A percentile compares a stretch with the other conserved stretches of the same genome.
These are phyloP conservation scores for Colletotrichum truncatum DNA, from an alignment of 2,329 filamentous ascomycete genomes.

Conservation along the genomic window DNA sequence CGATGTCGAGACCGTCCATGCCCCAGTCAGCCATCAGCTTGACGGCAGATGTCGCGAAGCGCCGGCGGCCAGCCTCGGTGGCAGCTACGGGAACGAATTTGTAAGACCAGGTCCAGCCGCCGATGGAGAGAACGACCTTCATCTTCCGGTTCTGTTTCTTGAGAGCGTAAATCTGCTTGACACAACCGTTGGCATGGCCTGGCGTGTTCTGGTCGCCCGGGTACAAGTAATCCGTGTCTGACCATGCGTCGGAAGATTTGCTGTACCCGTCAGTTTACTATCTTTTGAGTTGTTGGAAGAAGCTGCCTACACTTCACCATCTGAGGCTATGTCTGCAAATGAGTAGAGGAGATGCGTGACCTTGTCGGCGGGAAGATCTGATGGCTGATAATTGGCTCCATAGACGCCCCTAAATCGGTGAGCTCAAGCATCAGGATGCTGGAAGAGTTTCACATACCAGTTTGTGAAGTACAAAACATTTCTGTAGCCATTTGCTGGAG, in stretches of 20 bases:
- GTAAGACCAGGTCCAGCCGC: constrained; percentile 80
- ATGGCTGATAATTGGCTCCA: constrained; percentile 65
- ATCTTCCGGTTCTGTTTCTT: constrained; percentile 81
- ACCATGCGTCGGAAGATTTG: constrained; percentile 66
- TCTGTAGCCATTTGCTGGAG: constrained; percentile 20
- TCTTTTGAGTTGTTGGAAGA: constrained; percentile 23
- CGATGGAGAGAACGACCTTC: constrained; percentile 83
- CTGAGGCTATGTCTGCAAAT: constrained; percentile 55
- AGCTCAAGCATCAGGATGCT: neutral
- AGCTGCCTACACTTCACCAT: constrained; percentile 55
- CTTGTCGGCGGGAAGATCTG: constrained; percentile 72
- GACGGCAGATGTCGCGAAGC: constrained; percentile 76
- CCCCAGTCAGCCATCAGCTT: constrained; percentile 74
- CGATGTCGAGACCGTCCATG: constrained; percentile 65
- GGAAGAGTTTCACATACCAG: constrained; percentile 49
- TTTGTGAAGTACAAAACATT: constrained; percentile 65
- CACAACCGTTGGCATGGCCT: constrained; percentile 77
- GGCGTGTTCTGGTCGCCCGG: constrained; percentile 67
- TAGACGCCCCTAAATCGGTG: constrained; percentile 47
- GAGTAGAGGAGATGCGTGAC: constrained; percentile 79
- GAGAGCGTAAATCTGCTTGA: constrained; percentile 79
- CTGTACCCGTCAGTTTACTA: constrained; percentile 37
- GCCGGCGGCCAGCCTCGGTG: constrained; percentile 66
- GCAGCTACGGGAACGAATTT: constrained; percentile 73
- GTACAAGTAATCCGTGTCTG: constrained; percentile 74